Evolutionary conservation across 2,329 filamentous ascomycete species (phyloP), one percentile per base, ranked within the genome.

Genomic region (Arthrobotrys sphaeroides): DNA sequence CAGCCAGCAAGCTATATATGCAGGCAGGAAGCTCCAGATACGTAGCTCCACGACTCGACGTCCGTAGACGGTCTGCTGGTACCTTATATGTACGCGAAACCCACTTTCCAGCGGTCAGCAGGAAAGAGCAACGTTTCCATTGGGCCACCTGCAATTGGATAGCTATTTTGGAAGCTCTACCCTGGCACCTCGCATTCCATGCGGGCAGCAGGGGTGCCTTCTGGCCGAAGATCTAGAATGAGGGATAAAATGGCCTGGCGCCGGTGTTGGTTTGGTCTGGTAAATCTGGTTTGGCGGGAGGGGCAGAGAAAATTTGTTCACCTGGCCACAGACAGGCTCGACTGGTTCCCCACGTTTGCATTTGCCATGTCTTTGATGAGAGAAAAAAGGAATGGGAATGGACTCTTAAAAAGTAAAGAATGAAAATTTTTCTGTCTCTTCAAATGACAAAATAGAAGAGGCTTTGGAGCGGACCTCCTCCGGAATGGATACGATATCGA

Each of bases 171-270:
- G 70, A 74, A 74, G 70, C 70, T 74, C 62, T 62, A 68, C 42
- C 70, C 70, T 49, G 55, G 60, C 69, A 53, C n/a, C 70, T 68
- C 64, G 70, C 70, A 74, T 74, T 67, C 62, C 70, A 67, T 40
- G 64, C 70, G 62, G 47, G 26, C 69, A 47, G 38, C 70, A 74
- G 70, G 70, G 70, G 70, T 67, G 70, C 62, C 68, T 47, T 74
- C 45, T 74, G 70, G 70, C 70, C 70, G 70, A 74, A 38, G 64
- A 74, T 74, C 70, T 74, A 74, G 70, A 74, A 74, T 74, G 70
- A 74, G 70, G 70, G 70, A 74, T 74, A 74, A 74, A 74, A 43
- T 20, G 57, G 24, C 70, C 70, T 24, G 67, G 36, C 36, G 18
- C 13, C 22, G 47, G 45, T 24, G 12, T 31, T 47, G 42, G 42